Conservation (phyloP, 2,329 filamentous ascomycete species). For the Fusarium odoratissimum region DNA sequence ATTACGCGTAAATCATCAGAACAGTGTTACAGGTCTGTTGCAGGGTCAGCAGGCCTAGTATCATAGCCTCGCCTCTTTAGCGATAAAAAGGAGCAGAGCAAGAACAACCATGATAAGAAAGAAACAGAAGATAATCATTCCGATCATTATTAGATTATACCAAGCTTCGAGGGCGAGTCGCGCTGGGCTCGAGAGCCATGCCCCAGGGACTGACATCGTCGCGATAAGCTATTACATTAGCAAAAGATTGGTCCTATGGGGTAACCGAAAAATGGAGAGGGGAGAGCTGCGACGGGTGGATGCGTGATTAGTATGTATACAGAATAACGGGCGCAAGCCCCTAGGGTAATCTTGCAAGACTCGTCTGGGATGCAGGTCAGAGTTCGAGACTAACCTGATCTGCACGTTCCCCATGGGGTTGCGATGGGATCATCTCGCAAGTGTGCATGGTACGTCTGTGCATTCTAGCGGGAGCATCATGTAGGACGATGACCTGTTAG, state of each 20-base stretch:
- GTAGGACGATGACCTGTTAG: not conserved
- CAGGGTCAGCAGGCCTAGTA: too few species aligned
- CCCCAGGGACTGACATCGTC: not conserved
- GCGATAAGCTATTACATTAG: not conserved
- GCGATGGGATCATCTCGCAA: not conserved
- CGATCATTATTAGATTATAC: too few species aligned
- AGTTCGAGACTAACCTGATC: not conserved
- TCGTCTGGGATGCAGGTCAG: not conserved
- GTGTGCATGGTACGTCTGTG: not conserved
- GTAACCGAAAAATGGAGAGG: not conserved
- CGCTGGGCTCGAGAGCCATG: slow-evolving; percentile 21
- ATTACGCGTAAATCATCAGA: too few species aligned
- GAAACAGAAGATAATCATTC: too few species aligned
- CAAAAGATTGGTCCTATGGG: not conserved
- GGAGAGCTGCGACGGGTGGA: not conserved
- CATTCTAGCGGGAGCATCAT: not conserved
- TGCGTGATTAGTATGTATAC: not conserved
- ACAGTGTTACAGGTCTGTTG: too few species aligned
- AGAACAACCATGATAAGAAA: too few species aligned
- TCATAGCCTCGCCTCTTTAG: too few species aligned
- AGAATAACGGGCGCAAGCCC: not conserved
- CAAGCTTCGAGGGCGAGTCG: slow-evolving; percentile 49
- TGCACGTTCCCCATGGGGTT: not conserved
- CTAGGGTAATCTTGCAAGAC: not conserved
- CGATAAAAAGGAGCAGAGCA: too few species aligned